Evolutionary conservation across 2,329 filamentous ascomycete species (phyloP).

Genomic region (Diplodia corticola): DNA sequence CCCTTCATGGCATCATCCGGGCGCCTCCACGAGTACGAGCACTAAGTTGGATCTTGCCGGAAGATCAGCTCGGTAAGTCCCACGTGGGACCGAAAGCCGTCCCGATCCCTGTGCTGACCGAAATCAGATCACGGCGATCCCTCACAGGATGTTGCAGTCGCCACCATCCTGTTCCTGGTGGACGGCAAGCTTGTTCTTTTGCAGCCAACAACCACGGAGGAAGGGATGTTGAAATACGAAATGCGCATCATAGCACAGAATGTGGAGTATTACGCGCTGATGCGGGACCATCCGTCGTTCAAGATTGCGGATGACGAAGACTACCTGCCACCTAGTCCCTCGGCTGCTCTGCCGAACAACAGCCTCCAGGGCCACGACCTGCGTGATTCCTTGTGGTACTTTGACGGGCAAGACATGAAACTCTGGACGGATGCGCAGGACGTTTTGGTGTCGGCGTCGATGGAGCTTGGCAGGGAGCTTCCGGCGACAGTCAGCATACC

Average conservation of each 20-base stretch:
- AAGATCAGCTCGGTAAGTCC: conserved; percentile 71
- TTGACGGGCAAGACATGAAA: conserved; percentile 82
- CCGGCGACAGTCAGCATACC: conserved; percentile 74
- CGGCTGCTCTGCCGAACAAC: conserved; percentile 44
- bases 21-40: conserved; percentile 90
- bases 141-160: conserved; percentile 89
- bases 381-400: conserved; percentile 89
- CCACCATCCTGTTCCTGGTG: conserved; percentile 92
- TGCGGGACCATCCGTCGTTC: conserved; percentile 74
- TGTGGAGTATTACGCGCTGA: conserved; percentile 91
- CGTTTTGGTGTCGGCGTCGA: conserved; percentile 69
- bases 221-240: conserved; percentile 89
- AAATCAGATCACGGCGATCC: conserved; percentile 76
- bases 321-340: conserved; percentile 48
- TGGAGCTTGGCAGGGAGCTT: conserved; percentile 67
- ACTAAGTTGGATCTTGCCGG: conserved; percentile 93
- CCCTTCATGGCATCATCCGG: conserved; percentile 92
- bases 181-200: conserved; percentile 94
- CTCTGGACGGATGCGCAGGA: conserved; percentile 89
- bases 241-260: conserved; percentile 97
- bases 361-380: conserved; percentile 57
- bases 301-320: conserved; percentile 50
- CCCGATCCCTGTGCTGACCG: conserved; percentile 27
- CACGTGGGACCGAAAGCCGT: conserved; percentile 23
- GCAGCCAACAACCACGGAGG: conserved; percentile 79